Evolutionary conservation across 495 filamentous ascomycete genomes (phyloP), one percentile per base, ranked within the genome.

Genomic region (Tuber calosporum): DNA sequence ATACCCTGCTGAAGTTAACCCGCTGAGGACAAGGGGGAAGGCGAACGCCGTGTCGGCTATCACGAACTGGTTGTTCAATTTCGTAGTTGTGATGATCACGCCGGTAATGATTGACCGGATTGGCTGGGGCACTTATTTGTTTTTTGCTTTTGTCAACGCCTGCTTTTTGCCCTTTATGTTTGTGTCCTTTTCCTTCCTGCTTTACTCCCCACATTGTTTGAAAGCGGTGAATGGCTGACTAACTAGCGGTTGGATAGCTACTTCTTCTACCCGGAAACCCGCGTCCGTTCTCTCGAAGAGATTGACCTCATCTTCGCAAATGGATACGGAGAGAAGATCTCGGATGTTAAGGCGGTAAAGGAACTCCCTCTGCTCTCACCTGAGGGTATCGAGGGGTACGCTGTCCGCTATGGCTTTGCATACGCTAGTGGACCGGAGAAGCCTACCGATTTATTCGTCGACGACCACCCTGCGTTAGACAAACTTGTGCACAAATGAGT

Each of bases 271-370:
- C 87, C 87, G 0, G 87, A 88, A 80, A 88, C 86, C 15, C 85
- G 80, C 4, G 83, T 85, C 48, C 88, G 91, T 69, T 89, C 87
- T 58, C 85, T 94, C 30, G 92, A 94, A 79, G 91, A 93, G 79
- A 92, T 93, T 71, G 92, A 94, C 81, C 85, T 93, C 70, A 90
- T 91, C 82, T 92, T 93, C 74, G 89, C 90, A 77, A 93, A 94
- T 85, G 91, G 91, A 4, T 88, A 88, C 78, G 82, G 84, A 38
- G 92, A 94, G 82, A 89, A 91, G 4, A 93, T 92, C 8, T 88
- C 86, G 69, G 93, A 93, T 72, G 90, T 96, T 53, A 84, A 83
- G 72, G 92, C 91, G 0, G 85, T 90, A 20, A 82, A 89, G 74
- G 88, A 94, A 69, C 83, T 96, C 73, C 91, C 92, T 5, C 85